Percentiles rank a stretch among this genome's conserved stretches.
Conservation (phyloP, 2,329 filamentous ascomycete genomes). For the Diaporthe australafricana region DNA sequence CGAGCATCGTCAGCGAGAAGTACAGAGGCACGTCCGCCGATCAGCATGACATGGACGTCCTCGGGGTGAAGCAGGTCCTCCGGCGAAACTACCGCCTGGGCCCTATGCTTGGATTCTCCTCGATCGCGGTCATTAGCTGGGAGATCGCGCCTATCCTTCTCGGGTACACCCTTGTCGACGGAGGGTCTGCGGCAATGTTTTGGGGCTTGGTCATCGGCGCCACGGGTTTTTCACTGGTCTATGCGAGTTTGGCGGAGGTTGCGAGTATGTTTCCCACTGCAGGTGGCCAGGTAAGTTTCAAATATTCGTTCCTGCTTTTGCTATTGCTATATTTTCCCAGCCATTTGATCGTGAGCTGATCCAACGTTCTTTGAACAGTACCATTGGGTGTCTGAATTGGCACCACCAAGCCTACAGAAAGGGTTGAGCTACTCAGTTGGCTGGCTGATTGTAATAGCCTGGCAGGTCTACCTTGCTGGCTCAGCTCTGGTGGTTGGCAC, state of each 20-base stretch:
- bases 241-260: slow-evolving; percentile 16
- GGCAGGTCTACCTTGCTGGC: slow-evolving; percentile 15
- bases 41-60: slow-evolving; percentile 16
- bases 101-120: slow-evolving; percentile 8
- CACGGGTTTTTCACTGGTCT: slow-evolving; percentile 1
- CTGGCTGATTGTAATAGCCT: slow-evolving; percentile 18
- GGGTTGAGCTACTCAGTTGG: slow-evolving; percentile 3
- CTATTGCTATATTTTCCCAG: too few relatives aligned
- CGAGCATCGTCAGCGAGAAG: slow-evolving; percentile 7
- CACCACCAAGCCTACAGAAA: not conserved
- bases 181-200: not conserved
- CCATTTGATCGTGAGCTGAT: not conserved
- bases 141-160: slow-evolving; percentile 12
- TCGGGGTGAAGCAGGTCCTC: slow-evolving; percentile 13
- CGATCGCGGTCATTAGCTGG: slow-evolving; percentile 10
- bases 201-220: slow-evolving; percentile 7
- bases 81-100: slow-evolving; percentile 6
- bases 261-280: slow-evolving; percentile 15
- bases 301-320: rapidly evolving
- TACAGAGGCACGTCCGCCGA: slow-evolving; percentile 14
- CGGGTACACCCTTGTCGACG: not conserved
- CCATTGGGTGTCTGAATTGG: slow-evolving; percentile 23
- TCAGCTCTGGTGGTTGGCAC: not conserved
- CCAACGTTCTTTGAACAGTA: not conserved
- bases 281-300: slow-evolving; percentile 14